A percentile compares a stretch with the other conserved stretches of the same genome.
phyloP scores from a whole-genome alignment of 805 yeast genomes.

The Wickerhamiella siamensis region DNA sequence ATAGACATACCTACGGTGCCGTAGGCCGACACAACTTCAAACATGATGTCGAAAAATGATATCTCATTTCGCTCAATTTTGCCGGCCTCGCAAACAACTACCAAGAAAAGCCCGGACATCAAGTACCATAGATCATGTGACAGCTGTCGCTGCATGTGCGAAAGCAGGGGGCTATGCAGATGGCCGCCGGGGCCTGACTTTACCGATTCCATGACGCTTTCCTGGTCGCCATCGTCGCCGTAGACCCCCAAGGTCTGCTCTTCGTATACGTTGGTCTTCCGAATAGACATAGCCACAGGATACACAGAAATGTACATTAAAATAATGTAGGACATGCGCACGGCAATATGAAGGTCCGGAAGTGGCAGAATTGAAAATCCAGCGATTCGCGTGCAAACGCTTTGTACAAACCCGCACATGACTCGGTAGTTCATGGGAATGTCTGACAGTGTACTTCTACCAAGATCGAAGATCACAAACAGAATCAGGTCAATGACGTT shows the following conservation, averaged over 20 bases:
- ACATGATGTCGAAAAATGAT: conserved; percentile 45
- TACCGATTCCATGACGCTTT: conserved; percentile 12
- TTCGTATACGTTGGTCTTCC: conserved; percentile 95
- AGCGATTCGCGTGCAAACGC: conserved; percentile 86
- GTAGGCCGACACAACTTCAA: conserved; percentile 87
- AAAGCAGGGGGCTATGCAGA: conserved; percentile 26
- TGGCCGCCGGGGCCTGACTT: conserved; percentile 15
- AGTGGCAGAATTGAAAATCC: conserved; percentile 71
- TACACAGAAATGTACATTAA: conserved; percentile 98
- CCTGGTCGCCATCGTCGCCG: conserved; percentile 18
- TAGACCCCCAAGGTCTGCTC: conserved; percentile 95
- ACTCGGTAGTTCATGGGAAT: conserved; percentile 56
- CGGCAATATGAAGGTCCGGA: conserved; percentile 66
- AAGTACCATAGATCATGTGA: conserved; percentile 93
- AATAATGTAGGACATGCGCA: conserved; percentile 81
- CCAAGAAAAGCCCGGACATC: conserved; percentile 68
- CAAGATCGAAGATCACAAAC: conserved; percentile 62
- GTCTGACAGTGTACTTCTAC: conserved; percentile 30
- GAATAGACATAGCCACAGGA: conserved; percentile 89
- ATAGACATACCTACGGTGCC: conserved; percentile 91
- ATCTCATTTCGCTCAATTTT: conserved; percentile 28
- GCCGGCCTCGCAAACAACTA: conserved; percentile 73
- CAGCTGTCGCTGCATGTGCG: conserved; percentile 76
- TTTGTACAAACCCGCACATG: conserved; percentile 76
- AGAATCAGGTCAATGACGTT: conserved; percentile 68